Base-by-base conservation (phyloP, 2,329 filamentous ascomycete genomes). In the Raffaelea ambrosiae region DNA sequence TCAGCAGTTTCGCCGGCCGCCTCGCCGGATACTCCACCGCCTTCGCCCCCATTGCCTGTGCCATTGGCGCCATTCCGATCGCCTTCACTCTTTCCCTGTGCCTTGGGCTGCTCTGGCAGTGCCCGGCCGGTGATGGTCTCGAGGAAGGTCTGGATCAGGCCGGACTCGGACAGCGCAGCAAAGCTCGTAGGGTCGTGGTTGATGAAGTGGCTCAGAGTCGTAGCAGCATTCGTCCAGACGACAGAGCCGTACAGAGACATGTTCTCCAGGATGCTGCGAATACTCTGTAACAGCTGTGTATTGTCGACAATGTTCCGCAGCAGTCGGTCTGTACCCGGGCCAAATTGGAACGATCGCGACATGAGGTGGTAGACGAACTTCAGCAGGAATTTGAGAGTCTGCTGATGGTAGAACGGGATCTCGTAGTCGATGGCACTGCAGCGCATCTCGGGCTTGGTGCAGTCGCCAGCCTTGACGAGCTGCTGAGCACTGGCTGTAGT, bases 101-200 rank as follows among this genome's bases (percentile, higher is more conserved):
- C 22, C 22, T 26, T 16, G 11, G 23, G 13, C 8, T 11, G 5
- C 39, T 40, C 44, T 5, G 66, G 58, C 5, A 80, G 61, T 5
- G 67, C 58, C 22, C 67, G 69, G 4, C 77, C 73, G 2, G 81
- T 94, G 47, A 97, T 78, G 3, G 90, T 82, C 63, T 91, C 84
- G 14, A 99, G 73, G 50, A 96, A 85, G 45, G 83, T 87, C 61
- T 85, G 85, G 58, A 93, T 90, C 57, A 98, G 76, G 20, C 89
- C 89, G 44, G 93, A 91, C 66, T 99, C 93, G 14, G 88, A 88
- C 54, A 99, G 93, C 21, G 95, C 88, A 23, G 88, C 85, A 63
- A 95, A 98, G 64, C 93, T 98, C 1, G 93, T 98, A 0, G 93
- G 93, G 59, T 98, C 93, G 61, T 97, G 96, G 66, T 99, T 94